These are phyloP conservation scores for Perkinsus olseni DNA, from an alignment of 169 alveolate species.

Conservation along the genomic window DNA sequence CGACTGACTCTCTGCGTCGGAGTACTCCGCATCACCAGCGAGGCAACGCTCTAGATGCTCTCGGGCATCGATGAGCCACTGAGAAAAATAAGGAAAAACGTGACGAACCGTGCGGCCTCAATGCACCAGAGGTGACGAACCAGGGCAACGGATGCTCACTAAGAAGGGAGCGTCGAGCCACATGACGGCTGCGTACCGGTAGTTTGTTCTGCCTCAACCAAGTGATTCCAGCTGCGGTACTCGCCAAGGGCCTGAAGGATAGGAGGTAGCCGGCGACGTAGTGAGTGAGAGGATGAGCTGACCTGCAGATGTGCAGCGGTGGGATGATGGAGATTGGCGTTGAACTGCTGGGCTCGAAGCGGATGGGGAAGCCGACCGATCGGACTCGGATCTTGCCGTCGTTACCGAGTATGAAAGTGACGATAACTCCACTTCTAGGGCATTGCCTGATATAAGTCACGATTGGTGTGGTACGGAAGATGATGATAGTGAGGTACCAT, in stretches of 20 bases:
- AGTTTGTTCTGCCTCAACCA: neutral
- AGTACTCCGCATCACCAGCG: neutral
- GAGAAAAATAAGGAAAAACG: neutral
- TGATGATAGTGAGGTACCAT: neutral
- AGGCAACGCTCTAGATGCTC: neutral
- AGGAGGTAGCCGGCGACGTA: neutral
- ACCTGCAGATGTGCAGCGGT: neutral
- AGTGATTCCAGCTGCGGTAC: neutral
- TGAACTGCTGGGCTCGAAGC: neutral
- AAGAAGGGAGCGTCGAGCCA: too few relatives aligned
- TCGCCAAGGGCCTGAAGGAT: neutral
- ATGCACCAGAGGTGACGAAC: too few relatives aligned
- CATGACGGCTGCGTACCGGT: neutral
- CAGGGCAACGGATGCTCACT: too few relatives aligned
- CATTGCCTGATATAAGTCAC: neutral
- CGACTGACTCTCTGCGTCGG: neutral
- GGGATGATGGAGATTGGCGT: neutral
- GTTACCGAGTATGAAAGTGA: neutral
- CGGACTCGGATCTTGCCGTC: neutral
- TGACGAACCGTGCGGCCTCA: too few relatives aligned
- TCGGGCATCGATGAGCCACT: neutral
- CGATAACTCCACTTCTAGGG: neutral
- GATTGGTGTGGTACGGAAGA: neutral
- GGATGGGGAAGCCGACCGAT: neutral
- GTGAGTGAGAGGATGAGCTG: neutral